phyloP scores from a whole-genome alignment of 2,329 filamentous ascomycete species.

The Nemania diffusa region DNA sequence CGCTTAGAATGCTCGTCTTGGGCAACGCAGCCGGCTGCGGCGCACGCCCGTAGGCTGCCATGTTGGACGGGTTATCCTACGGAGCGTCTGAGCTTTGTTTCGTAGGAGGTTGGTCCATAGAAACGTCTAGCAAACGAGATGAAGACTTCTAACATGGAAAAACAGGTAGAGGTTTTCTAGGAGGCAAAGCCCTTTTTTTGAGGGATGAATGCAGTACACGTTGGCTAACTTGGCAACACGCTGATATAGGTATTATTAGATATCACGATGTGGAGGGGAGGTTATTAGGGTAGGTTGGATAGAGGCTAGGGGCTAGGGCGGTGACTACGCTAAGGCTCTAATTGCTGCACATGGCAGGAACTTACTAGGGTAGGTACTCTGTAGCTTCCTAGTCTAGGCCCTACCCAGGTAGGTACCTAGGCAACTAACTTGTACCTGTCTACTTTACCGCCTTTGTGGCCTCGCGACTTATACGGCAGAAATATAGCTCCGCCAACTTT shows the following conservation, averaged over 20 bases:
- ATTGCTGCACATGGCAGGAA: conserved; percentile 4
- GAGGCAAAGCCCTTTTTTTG: conserved; percentile 1
- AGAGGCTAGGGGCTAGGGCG: neutral
- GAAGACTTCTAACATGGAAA: neutral
- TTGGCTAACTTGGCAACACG: neutral
- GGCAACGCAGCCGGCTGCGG: conserved; percentile 49
- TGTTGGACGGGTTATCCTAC: conserved; percentile 32
- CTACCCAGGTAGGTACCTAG: conserved; percentile 5
- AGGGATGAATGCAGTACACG: conserved; percentile 10
- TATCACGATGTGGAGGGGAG: conserved; percentile 7
- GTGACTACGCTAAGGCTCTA: no score
- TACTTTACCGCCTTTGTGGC: conserved; percentile 33
- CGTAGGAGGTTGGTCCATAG: conserved; percentile 21
- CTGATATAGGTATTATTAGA: neutral
- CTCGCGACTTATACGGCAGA: conserved; percentile 35
- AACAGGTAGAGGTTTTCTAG: neutral
- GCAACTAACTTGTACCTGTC: no score
- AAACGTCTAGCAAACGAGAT: neutral
- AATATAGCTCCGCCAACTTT: conserved; percentile 26
- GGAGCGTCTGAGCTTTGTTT: conserved; percentile 9
- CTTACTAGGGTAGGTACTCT: neutral
- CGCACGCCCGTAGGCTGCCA: conserved; percentile 55
- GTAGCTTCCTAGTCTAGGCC: neutral
- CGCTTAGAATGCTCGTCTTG: conserved; percentile 72
- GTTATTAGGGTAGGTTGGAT: no score